Base-by-base conservation (phyloP, 1,284 basidiomycete genomes). In the Anthracocystis panici-leucophaei region DNA sequence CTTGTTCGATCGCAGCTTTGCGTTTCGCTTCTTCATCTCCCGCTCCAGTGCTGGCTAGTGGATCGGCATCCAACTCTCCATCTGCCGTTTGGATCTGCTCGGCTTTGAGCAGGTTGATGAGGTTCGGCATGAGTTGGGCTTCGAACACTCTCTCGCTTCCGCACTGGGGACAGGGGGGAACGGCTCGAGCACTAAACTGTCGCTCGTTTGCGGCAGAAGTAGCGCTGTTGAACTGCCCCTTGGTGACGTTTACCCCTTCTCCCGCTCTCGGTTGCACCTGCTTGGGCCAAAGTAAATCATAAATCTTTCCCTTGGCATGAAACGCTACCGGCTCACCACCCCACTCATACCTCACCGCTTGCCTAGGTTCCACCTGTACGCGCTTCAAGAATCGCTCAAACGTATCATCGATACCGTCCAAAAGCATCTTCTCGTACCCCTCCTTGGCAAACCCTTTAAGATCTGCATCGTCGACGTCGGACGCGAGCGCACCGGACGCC, bases 121-220 rank as follows among this genome's bases (percentile, higher is more conserved):
- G 58, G 41, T 84, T 83, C 4, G 83, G 83, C 83, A 85, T 85
- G 46, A 85, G 80, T 63, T 85, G 83, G n/a, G 80, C 65, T 63
- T 85, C 83, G 45, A 84, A 85, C 5, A 77, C 69, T 27, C 83
- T 59, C 21, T 67, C 60, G 2, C 60, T 62, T 10, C 82, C 81
- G 56, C 83, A 85, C 1, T 50, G 42, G 2, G 60, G 55, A 35
- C 83, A 85, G 7, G 77, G 62, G 2, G 81, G 80, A 5, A 83
- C 70, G 6, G 44, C 68, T 33, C 50, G 21, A 2, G 58, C 18
- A 11, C 55, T 62, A 31, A 65, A 71, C 10, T 5, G 0, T 5
- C 68, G 10, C 29, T 61, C 53, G 3, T 27, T 54, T 5, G 33
- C 41, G 1, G 21, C 20, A 11, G 55, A 16, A 14, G 35, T 31